phyloP scores from a whole-genome alignment of 2,329 filamentous ascomycete species.

The Myriosclerotinia scirpicola region DNA sequence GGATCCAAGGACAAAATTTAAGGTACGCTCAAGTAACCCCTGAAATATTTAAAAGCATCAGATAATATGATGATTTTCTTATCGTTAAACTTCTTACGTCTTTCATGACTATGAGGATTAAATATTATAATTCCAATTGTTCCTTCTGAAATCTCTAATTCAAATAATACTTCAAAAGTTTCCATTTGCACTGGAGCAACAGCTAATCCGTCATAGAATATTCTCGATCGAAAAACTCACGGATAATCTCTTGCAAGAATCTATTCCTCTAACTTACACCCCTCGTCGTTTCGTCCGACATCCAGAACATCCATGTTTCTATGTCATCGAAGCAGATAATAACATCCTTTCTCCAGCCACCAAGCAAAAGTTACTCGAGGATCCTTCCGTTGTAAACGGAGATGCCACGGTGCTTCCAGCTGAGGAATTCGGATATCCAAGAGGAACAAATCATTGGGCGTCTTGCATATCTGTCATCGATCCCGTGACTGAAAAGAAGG shows the following conservation, averaged over 20 bases:
- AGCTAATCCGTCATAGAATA: constrained; percentile 60
- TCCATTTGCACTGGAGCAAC: constrained; percentile 20
- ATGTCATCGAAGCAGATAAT: constrained; percentile 91
- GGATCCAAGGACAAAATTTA: constrained; percentile 84
- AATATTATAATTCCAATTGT: constrained; percentile 82
- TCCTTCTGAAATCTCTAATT: constrained; percentile 74
- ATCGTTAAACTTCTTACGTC: constrained; percentile 43
- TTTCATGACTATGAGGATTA: constrained; percentile 48
- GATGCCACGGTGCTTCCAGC: constrained; percentile 70
- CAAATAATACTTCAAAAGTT: constrained; percentile 22
- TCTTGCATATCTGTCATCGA: constrained; percentile 94
- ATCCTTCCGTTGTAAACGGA: constrained; percentile 69
- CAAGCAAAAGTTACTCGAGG: constrained; percentile 69
- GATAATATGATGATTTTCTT: constrained; percentile 47
- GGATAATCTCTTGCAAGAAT: constrained; percentile 82
- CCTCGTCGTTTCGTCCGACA: constrained; percentile 85
- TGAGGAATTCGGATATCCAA: constrained; percentile 85
- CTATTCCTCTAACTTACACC: constrained; percentile 84
- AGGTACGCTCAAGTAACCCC: constrained; percentile 58
- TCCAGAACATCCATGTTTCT: constrained; percentile 85
- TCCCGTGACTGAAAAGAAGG: constrained; percentile 69
- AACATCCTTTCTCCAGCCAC: constrained; percentile 84
- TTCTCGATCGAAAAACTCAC: constrained; percentile 87
- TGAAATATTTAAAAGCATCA: background rate
- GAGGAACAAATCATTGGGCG: constrained; percentile 83